Percentiles rank a stretch among this genome's conserved stretches.
These are phyloP conservation scores for Rickenella mellea DNA, from an alignment of 768 basidiomycete species.

Conservation along the genomic window DNA sequence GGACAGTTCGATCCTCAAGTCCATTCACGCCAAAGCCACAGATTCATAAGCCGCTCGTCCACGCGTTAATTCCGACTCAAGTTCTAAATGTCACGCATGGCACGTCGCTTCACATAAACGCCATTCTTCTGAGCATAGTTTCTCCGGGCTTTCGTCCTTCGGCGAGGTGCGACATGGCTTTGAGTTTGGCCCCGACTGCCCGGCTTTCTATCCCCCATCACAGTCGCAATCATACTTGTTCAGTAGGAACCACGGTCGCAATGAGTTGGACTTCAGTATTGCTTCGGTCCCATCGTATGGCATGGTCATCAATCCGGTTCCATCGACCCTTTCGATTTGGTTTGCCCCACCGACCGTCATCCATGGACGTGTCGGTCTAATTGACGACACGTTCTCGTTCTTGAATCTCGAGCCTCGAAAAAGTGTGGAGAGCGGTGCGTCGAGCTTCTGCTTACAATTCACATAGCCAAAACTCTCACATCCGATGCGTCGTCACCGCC, in stretches of 20 bases:
- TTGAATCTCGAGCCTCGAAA: conserved; percentile 27
- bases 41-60: conserved; percentile 20
- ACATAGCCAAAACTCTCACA: conserved; percentile 49
- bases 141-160: conserved; percentile 65
- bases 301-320: conserved; percentile 49
- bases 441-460: conserved; percentile 69
- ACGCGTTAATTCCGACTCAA: conserved; percentile 35
- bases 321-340: conserved; percentile 68
- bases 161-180: conserved; percentile 74
- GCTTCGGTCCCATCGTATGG: conserved; percentile 78
- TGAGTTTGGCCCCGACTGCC: conserved; percentile 55
- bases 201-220: conserved; percentile 55
- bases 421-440: conserved; percentile 67
- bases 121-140: conserved; percentile 46
- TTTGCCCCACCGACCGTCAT: conserved; percentile 40
- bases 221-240: conserved; percentile 19
- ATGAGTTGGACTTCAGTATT: conserved; percentile 62
- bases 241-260: conserved; percentile 33
- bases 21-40: conserved; percentile 42
- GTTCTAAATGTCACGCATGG: conserved; percentile 24
- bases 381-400: conserved; percentile 75
- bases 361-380: conserved; percentile 43
- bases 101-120: conserved; percentile 24
- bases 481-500: conserved; percentile 39
- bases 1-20: conserved; percentile 44